Evolutionary conservation across 164 flowering plant species (phyloP).

Genomic region (Annona cherimola): DNA sequence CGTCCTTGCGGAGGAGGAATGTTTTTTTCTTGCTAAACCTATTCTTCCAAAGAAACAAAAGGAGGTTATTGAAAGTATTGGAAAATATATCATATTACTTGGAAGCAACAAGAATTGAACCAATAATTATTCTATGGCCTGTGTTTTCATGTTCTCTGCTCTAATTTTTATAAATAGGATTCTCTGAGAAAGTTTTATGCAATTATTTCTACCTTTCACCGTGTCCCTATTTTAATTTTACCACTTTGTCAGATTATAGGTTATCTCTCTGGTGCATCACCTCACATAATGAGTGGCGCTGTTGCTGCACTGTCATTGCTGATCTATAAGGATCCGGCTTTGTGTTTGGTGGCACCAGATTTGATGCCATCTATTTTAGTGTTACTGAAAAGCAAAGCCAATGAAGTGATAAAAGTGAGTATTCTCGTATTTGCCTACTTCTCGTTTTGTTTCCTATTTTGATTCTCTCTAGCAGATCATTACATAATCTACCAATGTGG

Average conservation of each 20-base stretch:
- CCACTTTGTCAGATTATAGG: conserved; percentile 59
- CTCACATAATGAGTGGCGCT: conserved; percentile 85
- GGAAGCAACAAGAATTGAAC: too few species aligned
- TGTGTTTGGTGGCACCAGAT: conserved; percentile 56
- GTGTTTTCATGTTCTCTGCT: too few species aligned
- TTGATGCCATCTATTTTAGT: conserved; percentile 59
- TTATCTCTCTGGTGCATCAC: conserved; percentile 84
- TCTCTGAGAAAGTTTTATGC: too few species aligned
- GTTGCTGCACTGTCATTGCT: conserved; percentile 83
- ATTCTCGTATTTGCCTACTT: not conserved
- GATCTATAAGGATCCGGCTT: conserved; percentile 49
- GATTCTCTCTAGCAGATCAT: not conserved
- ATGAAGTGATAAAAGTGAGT: conserved; percentile 76
- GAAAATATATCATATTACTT: too few species aligned
- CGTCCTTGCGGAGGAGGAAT: too few species aligned
- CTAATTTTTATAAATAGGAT: too few species aligned
- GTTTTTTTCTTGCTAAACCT: too few species aligned
- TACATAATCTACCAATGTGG: not conserved
- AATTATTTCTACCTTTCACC: too few species aligned
- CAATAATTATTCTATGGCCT: too few species aligned
- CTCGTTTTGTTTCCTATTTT: not conserved
- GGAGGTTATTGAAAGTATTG: too few species aligned
- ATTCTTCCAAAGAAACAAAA: too few species aligned
- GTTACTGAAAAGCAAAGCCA: conserved; percentile 62
- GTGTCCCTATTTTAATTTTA: not conserved